Base-by-base conservation (phyloP, 768 basidiomycete species). In the Serendipita sp. region DNA sequence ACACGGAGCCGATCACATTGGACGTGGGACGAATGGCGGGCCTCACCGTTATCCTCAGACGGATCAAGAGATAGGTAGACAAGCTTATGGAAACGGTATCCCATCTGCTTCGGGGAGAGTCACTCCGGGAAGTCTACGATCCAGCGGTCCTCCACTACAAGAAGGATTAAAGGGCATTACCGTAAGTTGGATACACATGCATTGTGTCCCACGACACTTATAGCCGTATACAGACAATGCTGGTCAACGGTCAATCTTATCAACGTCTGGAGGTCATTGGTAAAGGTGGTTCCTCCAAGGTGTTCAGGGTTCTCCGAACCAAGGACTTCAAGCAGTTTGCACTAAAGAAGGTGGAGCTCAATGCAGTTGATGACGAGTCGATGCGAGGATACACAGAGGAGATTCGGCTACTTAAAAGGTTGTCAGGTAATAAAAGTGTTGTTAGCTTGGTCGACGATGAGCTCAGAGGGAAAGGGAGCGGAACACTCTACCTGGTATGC, bases 371-470 rank as follows among this genome's bases (percentile, higher is more conserved):
- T 67, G 72, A 82, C 2, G 93, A 96, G 66, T 90, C 91, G 20
- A 86, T 95, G 75, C 82, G 79, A 61, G 87, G 90, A 14, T 99
- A 95, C 73, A 88, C 91, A 82, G 97, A 97, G 71, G 95, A 99
- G 77, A 97, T 98, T 64, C 83, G 85, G 11, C 75, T 99, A 56
- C 78, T 99, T 41, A 90, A 91, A 70, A 83, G 93, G n/a, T 77
- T 99, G n/a, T 84, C 85, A 38, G 96, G 95, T 31, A 95, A 97
- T 71, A 84, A 83, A 61, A 79, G 92, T 50, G 94, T 99, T 67
- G 97, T 99, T 66, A 81, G 88, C 62, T 73, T 99, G 58, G 81
- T 93, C 66, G 95, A 97, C 69, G 88, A 88, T 63, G 94, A 97
- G 73, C 81, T 94, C 41, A 88, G 85, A 68, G 78, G 81, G 3